Base-by-base conservation (phyloP, 257 asterid species). In the Sherardia arvensis region DNA sequence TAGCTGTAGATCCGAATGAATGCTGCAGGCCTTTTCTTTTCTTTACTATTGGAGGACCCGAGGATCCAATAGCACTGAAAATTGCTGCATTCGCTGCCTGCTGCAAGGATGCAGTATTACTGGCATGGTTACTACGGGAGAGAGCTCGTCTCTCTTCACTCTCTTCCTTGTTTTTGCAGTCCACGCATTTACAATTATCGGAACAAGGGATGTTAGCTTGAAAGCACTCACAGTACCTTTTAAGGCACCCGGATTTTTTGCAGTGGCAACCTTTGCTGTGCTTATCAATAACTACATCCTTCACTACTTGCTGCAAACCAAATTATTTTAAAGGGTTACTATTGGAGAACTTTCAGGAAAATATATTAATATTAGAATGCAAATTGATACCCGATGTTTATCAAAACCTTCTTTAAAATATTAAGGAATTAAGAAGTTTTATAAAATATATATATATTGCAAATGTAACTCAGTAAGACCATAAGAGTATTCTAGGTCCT, bases 71-170 rank as follows among this genome's bases (percentile, higher is more conserved):
- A 68, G 96, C 95, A 73, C 91, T 95, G 0, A 93, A 85, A 65
- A 90, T 87, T 65, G 97, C 97, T 76, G 96, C 95, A 90, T 90
- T 90, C 49, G 96, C 97, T 25, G 91, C 94, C 78, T 90, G 96
- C 79, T 90, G 97, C 61, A 85, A 74, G 71, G 78, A 76, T 53
- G 81, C 76, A 36, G 80, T 79, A 74, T 81, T 87, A 73, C 80
- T 81, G 74, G 86, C 85, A 78, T 85, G 87, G 66, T 81, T 93
- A 69, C 88, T 90, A 66, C 85, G 95, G 77, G 78, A 83, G 55
- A 90, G 88, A 75, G 96, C 88, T 72, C 81, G 93, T 57, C 97
- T 82, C 72, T 87, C 97, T 80, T 87, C 95, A 65, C 96, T 85
- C 74, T 89, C 97, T 74, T 90, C 97, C 66, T 69, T 85, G 75